Evolutionary conservation across 2,329 filamentous ascomycete species (phyloP).

Genomic region (Colletotrichum ledebouriae): DNA sequence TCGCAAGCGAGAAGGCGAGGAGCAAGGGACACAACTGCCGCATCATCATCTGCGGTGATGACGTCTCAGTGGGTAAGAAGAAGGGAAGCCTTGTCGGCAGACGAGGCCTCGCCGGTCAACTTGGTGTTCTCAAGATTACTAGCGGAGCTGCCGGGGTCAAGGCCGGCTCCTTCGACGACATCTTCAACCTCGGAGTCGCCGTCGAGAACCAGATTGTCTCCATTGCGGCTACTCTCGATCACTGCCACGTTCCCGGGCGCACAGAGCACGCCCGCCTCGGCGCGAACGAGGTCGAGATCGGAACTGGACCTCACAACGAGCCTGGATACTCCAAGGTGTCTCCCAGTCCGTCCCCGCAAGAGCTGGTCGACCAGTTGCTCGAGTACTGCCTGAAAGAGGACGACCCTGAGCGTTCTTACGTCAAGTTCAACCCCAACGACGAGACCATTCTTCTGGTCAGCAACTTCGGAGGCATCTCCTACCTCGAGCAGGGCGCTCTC

Average conservation of each 20-base stretch:
- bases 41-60: constrained; percentile 74
- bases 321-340: constrained; percentile 70
- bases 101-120: constrained; percentile 72
- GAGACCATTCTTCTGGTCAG: constrained; percentile 68
- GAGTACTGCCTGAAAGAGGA: constrained; percentile 70
- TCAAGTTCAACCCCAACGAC: constrained; percentile 60
- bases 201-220: constrained; percentile 67
- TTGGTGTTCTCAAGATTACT: constrained; percentile 70
- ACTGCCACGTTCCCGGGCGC: constrained; percentile 70
- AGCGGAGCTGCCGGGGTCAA: constrained; percentile 61
- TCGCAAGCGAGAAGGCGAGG: constrained; percentile 70
- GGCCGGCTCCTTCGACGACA: constrained; percentile 62
- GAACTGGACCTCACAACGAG: constrained; percentile 77
- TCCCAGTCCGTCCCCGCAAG: constrained; percentile 62
- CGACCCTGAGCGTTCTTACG: constrained; percentile 64
- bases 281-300: constrained; percentile 70
- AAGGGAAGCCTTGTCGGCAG: constrained; percentile 69
- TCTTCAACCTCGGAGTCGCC: constrained; percentile 64
- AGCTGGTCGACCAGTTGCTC: constrained; percentile 70
- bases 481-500: constrained; percentile 68
- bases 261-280: constrained; percentile 62
- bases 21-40: constrained; percentile 66
- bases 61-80: constrained; percentile 72
- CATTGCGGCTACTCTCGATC: constrained; percentile 70
- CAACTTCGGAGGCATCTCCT: constrained; percentile 72